Base-by-base conservation (phyloP, 495 filamentous ascomycete species). In the Penicillium fimorum region DNA sequence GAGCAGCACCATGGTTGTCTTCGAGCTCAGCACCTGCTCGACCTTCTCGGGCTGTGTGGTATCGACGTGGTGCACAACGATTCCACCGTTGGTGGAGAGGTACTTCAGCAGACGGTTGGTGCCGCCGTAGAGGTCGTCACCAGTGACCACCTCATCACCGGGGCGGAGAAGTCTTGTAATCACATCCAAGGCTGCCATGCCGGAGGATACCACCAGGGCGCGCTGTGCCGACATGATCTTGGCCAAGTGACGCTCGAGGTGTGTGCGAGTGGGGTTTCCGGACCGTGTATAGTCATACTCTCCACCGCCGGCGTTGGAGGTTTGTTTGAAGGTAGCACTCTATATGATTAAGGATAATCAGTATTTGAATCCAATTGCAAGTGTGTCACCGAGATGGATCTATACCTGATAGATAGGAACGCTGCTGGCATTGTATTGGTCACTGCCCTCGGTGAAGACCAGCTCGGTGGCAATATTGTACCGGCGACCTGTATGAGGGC, bases 201-300 rank as follows among this genome's bases (percentile, higher is more conserved):
- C 94, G 18, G 92, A 96, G 17, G 91, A 88, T 29, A 97, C 93
- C 49, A 93, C 92, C 40, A 98, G 85, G 5, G 90, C 89, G 46
- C 95, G 89, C 66, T 84, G 85, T 13, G 95, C 94, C 58, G 87
- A 87, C 95, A 97, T 98, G 73, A 98, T 96, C 82, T 97, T 97
- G 58, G 94, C 95, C 56, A 98, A 80, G 71, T 98, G 94, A 56
- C 94, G 86, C 75, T 98, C 94, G 55, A 98, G 84, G 66, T 97
- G 95, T 22, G 93, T 96, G 46, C 94, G 84, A 46, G 94, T 98
- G 17, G 94, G 94, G 67, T 98, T 98, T 29, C 94, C 94, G 33
- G 91, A 96, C 24, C 94, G 87, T 37, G 94, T 96, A 80, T 98
- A 98, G 79, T 98, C 94, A 76, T 97, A 98, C 71, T 97, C 92